These are phyloP conservation scores for Euphorbia lathyris DNA, from an alignment of 345 rosid species.

Conservation along the genomic window DNA sequence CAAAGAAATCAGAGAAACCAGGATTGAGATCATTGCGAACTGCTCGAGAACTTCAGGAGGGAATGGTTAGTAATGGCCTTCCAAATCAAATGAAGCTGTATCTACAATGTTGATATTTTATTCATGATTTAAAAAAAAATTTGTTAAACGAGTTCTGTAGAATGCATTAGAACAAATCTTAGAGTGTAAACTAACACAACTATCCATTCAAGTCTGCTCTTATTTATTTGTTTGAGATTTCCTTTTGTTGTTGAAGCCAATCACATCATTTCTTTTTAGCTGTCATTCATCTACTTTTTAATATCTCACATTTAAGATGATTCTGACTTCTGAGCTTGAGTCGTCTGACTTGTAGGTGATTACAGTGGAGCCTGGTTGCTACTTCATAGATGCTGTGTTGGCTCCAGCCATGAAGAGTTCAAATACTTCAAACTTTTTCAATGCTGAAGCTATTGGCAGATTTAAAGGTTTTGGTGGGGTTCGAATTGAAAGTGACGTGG, in stretches of 20 bases:
- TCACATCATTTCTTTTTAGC: background rate
- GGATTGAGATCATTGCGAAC: constrained; percentile 83
- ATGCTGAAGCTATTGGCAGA: constrained; percentile 45
- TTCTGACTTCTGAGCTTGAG: constrained; percentile 6
- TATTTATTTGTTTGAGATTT: background rate
- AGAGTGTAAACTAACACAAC: background rate
- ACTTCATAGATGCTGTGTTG: constrained; percentile 77
- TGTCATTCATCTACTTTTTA: background rate
- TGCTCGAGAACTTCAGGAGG: constrained; percentile 60
- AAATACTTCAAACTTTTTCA: constrained; percentile 62
- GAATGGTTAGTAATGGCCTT: constrained; percentile 60
- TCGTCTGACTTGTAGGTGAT: constrained; percentile 52
- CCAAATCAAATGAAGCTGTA: constrained; percentile 5
- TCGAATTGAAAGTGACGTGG: constrained; percentile 95
- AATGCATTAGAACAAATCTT: background rate
- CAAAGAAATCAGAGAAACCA: constrained; percentile 61
- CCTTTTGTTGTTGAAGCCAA: background rate
- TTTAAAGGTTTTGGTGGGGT: constrained; percentile 83
- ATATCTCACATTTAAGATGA: background rate
- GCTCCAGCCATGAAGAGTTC: constrained; percentile 58
- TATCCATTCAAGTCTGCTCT: background rate
- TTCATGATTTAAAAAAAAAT: background rate
- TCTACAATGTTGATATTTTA: background rate
- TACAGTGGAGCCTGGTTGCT: constrained; percentile 97
- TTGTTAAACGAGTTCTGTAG: background rate